Percentiles rank a stretch among this genome's conserved stretches.
Conservation (phyloP, 306 rosid species). For the Dalbergia cochinchinensis region DNA sequence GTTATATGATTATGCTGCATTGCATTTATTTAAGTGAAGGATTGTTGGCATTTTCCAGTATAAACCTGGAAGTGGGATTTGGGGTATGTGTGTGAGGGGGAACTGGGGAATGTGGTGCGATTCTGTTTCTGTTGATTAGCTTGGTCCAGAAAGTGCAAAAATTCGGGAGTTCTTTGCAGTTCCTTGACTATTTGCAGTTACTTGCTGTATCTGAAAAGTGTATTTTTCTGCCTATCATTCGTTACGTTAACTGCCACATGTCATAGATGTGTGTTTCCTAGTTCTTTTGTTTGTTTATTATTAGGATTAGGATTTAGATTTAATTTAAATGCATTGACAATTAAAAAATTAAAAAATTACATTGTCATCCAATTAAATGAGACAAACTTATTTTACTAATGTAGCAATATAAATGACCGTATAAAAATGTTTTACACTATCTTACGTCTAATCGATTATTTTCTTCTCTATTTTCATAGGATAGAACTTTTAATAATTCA, state of each 20-base stretch:
- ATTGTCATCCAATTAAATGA: too few relatives aligned
- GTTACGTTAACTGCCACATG: neutral
- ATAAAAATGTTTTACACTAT: too few relatives aligned
- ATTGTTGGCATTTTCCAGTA: neutral
- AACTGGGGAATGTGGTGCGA: neutral
- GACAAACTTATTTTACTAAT: too few relatives aligned
- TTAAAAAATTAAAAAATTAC: too few relatives aligned
- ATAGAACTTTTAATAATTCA: neutral
- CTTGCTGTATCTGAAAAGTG: neutral
- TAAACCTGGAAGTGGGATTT: neutral
- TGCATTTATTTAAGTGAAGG: neutral
- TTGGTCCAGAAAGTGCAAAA: neutral
- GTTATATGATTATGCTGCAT: neutral
- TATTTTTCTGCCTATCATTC: neutral
- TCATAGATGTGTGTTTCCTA: neutral
- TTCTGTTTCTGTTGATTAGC: constrained; percentile 9
- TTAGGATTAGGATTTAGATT: too few relatives aligned
- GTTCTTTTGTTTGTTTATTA: neutral
- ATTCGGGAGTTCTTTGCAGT: neutral
- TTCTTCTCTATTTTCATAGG: neutral
- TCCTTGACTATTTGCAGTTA: constrained; percentile 2
- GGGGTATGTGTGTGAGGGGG: neutral
- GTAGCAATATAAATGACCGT: too few relatives aligned
- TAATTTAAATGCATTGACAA: too few relatives aligned
- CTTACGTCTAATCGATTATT: neutral